Evolutionary conservation across 2,329 filamentous ascomycete genomes (phyloP).

Genomic region (Aspergillus nomiae): DNA sequence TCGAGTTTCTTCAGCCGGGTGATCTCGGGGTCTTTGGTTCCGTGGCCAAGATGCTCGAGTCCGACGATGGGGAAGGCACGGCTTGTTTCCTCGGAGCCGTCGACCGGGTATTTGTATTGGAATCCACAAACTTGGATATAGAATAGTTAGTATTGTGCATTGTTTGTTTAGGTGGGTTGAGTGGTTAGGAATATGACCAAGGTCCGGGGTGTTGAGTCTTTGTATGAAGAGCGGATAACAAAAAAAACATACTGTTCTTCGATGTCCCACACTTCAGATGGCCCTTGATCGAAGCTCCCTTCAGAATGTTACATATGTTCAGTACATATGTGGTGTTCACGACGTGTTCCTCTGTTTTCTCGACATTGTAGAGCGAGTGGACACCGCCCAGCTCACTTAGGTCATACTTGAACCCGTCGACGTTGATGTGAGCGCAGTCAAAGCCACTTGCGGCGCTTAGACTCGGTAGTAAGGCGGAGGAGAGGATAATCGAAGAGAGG

Average conservation of each 20-base stretch:
- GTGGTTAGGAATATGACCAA: background rate
- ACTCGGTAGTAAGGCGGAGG: slow-evolving; percentile 30
- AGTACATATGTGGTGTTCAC: slow-evolving; percentile 41
- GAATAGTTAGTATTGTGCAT: background rate
- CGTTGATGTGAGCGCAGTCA: slow-evolving; percentile 40
- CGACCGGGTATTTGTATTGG: slow-evolving; percentile 55
- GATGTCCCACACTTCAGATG: slow-evolving; percentile 34
- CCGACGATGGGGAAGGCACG: slow-evolving; percentile 75
- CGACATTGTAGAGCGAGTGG: slow-evolving; percentile 37
- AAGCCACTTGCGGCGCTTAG: slow-evolving; percentile 35
- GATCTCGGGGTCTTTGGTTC: slow-evolving; percentile 60
- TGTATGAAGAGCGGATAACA: background rate
- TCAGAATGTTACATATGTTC: slow-evolving; percentile 37
- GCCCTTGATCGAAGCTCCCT: slow-evolving; percentile 27
- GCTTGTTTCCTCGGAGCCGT: slow-evolving; percentile 52
- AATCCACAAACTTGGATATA: slow-evolving; percentile 71
- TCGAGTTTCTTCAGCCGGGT: slow-evolving; percentile 69
- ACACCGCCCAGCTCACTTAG: slow-evolving; percentile 41
- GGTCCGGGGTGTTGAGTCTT: background rate
- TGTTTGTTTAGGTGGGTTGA: background rate
- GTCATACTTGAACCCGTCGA: slow-evolving; percentile 42
- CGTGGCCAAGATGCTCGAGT: slow-evolving; percentile 58
- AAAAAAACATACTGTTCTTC: slow-evolving; percentile 35
- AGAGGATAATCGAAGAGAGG: slow-evolving; percentile 25
- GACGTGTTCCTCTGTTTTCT: slow-evolving; percentile 27